Conservation (phyloP, 305 asterid genomes). For the Fraxinus albicans region DNA sequence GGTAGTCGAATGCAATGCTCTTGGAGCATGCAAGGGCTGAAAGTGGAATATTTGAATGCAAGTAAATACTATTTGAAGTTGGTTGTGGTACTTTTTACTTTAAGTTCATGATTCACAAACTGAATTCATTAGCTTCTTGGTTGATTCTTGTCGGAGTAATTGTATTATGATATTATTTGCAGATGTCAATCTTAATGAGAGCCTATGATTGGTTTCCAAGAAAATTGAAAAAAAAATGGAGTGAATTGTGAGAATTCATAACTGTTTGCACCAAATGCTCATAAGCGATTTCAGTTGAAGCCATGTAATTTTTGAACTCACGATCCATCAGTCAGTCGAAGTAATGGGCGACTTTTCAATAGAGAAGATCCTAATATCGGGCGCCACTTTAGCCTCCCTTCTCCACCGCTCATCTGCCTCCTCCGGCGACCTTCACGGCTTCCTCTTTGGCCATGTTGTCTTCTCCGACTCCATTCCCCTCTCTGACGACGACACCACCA, state of each 20-base stretch:
- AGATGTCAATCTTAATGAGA: not conserved
- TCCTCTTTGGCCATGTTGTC: constrained; percentile 48
- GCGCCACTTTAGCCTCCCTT: not conserved
- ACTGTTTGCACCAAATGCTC: not conserved
- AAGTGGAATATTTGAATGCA: not conserved
- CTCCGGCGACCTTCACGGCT: constrained; percentile 52
- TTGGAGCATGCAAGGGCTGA: not conserved
- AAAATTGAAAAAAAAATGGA: too few species aligned
- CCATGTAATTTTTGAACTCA: not conserved
- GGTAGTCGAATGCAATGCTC: not conserved
- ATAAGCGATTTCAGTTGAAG: not conserved
- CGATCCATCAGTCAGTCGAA: not conserved
- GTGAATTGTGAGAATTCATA: too few species aligned
- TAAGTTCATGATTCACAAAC: not conserved
- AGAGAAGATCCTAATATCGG: not conserved
- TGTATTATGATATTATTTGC: not conserved
- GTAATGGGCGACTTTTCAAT: not conserved
- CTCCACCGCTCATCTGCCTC: constrained; percentile 66
- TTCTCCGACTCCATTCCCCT: constrained; percentile 51
- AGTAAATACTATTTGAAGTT: not conserved
- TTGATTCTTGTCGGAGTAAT: not conserved
- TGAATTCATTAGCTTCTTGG: not conserved
- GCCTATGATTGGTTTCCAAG: not conserved
- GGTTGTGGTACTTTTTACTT: not conserved
- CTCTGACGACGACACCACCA: constrained; percentile 58